A percentile compares a stretch with the other conserved stretches of the same genome.
Evolutionary conservation across 2,329 filamentous ascomycete species (phyloP).

Genomic region (Xylaria sp.): DNA sequence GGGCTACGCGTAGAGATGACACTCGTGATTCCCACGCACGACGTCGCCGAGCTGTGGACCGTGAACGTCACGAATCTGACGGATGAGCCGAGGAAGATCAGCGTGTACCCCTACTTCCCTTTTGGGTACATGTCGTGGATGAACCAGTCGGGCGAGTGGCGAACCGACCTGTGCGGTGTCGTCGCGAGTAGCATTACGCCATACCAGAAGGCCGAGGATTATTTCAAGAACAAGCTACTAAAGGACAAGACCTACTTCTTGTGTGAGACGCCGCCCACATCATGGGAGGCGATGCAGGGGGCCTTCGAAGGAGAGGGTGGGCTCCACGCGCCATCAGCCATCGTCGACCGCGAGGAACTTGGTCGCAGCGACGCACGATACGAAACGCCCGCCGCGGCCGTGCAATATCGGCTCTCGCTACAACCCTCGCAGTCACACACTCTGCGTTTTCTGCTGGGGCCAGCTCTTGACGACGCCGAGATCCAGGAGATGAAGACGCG

Average conservation of each 20-base stretch:
- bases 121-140: conserved; percentile 72
- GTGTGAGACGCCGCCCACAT: conserved; percentile 60
- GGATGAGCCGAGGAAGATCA: conserved; percentile 56
- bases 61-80: conserved; percentile 63
- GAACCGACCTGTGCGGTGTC: conserved; percentile 58
- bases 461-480: conserved; percentile 63
- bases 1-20: conserved; percentile 63
- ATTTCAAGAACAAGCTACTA: conserved; percentile 65
- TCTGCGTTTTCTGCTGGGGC: conserved; percentile 66
- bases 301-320: conserved; percentile 67
- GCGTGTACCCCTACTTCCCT: conserved; percentile 66
- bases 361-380: conserved; percentile 62
- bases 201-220: conserved; percentile 66
- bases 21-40: conserved; percentile 61
- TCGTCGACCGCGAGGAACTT: conserved; percentile 51
- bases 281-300: conserved; percentile 64
- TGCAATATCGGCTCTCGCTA: conserved; percentile 61
- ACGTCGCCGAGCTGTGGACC: conserved; percentile 66
- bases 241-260: conserved; percentile 68
- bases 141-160: conserved; percentile 66
- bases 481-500: conserved; percentile 56
- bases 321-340: conserved; percentile 60
- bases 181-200: conserved; percentile 64
- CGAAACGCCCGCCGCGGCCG: conserved; percentile 63
- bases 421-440: conserved; percentile 53